Conservation (phyloP, 2,329 filamentous ascomycete species). For the Metarhizium rileyi region DNA sequence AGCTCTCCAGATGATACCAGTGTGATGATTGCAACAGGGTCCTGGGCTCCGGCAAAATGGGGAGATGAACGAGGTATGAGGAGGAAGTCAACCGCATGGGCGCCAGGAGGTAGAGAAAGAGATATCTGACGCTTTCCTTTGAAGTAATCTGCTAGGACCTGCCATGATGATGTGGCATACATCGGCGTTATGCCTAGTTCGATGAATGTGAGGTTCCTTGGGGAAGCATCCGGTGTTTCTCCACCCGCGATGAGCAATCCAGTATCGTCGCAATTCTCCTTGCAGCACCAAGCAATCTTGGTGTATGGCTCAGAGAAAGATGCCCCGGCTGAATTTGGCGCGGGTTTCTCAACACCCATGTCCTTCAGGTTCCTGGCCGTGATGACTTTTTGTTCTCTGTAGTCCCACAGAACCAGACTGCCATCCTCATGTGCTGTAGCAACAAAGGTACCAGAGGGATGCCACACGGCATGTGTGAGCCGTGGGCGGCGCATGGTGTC, state of each 20-base stretch:
- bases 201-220: slow-evolving; percentile 76
- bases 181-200: slow-evolving; percentile 83
- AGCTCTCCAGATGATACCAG: slow-evolving; percentile 80
- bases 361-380: slow-evolving; percentile 74
- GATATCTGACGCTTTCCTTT: slow-evolving; percentile 63
- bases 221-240: slow-evolving; percentile 52
- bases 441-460: slow-evolving; percentile 86
- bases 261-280: slow-evolving; percentile 87
- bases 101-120: slow-evolving; percentile 66
- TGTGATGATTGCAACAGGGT: slow-evolving; percentile 77
- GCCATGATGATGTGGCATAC: slow-evolving; percentile 88
- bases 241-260: slow-evolving; percentile 81
- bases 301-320: slow-evolving; percentile 64
- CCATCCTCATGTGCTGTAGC: slow-evolving; percentile 83
- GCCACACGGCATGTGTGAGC: slow-evolving; percentile 81
- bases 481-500: slow-evolving; percentile 59
- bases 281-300: slow-evolving; percentile 85
- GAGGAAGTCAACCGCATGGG: slow-evolving; percentile 71
- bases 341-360: slow-evolving; percentile 61
- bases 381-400: slow-evolving; percentile 75
- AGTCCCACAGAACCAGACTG: slow-evolving; percentile 89
- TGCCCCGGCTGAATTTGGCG: slow-evolving; percentile 38
- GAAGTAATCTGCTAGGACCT: slow-evolving; percentile 68
- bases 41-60: slow-evolving; percentile 78
- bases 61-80: slow-evolving; percentile 75